Base-by-base conservation (phyloP, 805 yeast species). In the Metschnikowia dekortorum region DNA sequence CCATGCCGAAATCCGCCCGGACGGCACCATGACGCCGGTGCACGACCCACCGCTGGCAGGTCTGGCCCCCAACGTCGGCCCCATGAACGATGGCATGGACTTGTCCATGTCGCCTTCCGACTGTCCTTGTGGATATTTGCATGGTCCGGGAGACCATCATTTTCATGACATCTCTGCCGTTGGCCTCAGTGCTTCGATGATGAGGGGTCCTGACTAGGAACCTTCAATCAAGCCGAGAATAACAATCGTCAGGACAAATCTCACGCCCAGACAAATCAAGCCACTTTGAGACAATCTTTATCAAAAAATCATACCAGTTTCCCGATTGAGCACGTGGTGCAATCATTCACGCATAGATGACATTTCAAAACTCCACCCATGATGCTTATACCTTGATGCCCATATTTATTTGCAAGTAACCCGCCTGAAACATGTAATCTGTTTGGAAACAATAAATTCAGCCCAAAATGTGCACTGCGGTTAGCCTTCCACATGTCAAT, bases 201-300 rank as follows among this genome's bases (percentile, higher is more conserved):
- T 55, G 53, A 35, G 59, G 32, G 59, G 59, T 3, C 59, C 59
- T 1, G 59, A 55, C 34, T 55, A 46, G n/a, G 6, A n/a, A 33
- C 8, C 9, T 8, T 30, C 10, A 30, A 4, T 8, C 32, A 30
- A 10, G 10, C 10, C 32, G 10, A 30, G 10, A 11, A 30, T 22
- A 22, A 22, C 22, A 22, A 22, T 22, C 22, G 22, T 22, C 22
- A 4, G 22, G 22, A 22, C 22, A 22, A 22, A 22, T 22, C 22
- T 22, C 22, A 22, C 22, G 5, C 22, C 22, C 22, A 22, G 5
- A 22, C 22, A 22, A 35, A 35, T 14, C 7, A n/a, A 34, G n/a
- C 11, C 6, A 11, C 34, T n/a, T 34, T n/a, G 4, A 33, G 35
- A 13, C 35, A 13, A 8, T 13, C 0, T 33, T 33, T 0, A 33